These are phyloP conservation scores for Henckelia pumila DNA, from an alignment of 257 asterid species.

Conservation along the genomic window DNA sequence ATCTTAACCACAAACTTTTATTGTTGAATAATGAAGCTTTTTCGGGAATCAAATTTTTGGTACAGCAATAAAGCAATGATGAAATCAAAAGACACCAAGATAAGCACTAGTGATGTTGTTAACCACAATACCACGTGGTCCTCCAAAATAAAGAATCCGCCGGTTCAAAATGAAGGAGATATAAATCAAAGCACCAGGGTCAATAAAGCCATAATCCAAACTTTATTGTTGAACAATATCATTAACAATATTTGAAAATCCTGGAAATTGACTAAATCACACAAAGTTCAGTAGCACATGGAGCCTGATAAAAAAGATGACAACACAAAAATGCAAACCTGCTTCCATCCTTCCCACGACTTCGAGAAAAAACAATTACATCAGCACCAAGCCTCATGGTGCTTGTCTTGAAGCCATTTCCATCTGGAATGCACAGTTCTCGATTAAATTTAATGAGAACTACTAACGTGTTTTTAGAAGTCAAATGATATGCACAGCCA, in stretches of 20 bases:
- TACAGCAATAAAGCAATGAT: background rate
- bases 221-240: background rate
- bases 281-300: background rate
- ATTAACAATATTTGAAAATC: background rate
- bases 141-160: background rate
- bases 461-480: slow-evolving; percentile 20
- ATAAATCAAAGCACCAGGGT: background rate
- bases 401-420: slow-evolving; percentile 98
- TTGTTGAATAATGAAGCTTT: background rate
- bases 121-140: background rate
- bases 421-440: slow-evolving; percentile 56
- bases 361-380: slow-evolving; percentile 91
- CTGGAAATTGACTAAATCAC: slow-evolving; percentile 6
- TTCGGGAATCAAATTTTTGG: background rate
- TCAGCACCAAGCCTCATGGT: slow-evolving; percentile 99
- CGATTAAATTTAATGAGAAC: slow-evolving; percentile 23
- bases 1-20: background rate
- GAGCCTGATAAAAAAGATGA: slow-evolving; percentile 14
- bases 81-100: background rate
- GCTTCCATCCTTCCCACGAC: slow-evolving; percentile 51
- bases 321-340: slow-evolving; percentile 47
- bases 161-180: background rate
- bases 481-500: background rate
- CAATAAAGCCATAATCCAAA: slow-evolving; percentile 3
- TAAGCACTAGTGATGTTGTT: background rate